A percentile compares a stretch with the other conserved stretches of the same genome.
phyloP scores from a whole-genome alignment of 2,329 filamentous ascomycete species.

The Aspergillus fructus region DNA sequence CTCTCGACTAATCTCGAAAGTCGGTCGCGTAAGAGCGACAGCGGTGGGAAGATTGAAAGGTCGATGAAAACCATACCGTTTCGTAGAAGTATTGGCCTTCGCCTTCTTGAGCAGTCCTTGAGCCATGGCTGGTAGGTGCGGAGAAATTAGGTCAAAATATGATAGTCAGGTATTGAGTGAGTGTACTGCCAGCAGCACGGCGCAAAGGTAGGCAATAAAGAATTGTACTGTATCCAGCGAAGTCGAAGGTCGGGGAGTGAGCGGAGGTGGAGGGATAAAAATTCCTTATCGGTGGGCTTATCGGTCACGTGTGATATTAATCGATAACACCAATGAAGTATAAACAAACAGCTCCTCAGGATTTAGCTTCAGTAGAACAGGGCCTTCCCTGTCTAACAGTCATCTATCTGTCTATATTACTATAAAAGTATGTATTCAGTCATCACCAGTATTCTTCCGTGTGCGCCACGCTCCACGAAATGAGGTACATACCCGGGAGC shows the following conservation, averaged over 20 bases:
- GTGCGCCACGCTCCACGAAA: too few relatives aligned
- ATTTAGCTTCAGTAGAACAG: neutral
- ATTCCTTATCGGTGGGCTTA: neutral
- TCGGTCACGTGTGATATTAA: neutral
- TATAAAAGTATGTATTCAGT: too few relatives aligned
- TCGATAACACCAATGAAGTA: neutral
- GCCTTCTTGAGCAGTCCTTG: conserved; percentile 45
- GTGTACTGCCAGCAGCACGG: conserved; percentile 8
- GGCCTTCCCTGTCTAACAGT: too few relatives aligned
- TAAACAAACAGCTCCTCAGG: too few relatives aligned
- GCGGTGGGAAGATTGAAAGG: neutral
- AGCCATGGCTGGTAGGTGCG: conserved; percentile 14
- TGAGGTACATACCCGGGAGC: too few relatives aligned
- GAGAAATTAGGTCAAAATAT: neutral
- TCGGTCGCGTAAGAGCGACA: neutral
- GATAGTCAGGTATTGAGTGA: too few relatives aligned
- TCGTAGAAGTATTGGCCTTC: conserved; percentile 24
- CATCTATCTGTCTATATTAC: too few relatives aligned
- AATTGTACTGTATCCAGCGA: neutral
- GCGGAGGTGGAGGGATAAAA: neutral
- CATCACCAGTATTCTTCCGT: too few relatives aligned
- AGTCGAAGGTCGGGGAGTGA: neutral
- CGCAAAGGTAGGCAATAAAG: neutral
- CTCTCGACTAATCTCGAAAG: neutral
- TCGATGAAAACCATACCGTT: conserved; percentile 32